Base-by-base conservation (phyloP, 108 stramenopile species). In the Pseudonitzschia multistriata region DNA sequence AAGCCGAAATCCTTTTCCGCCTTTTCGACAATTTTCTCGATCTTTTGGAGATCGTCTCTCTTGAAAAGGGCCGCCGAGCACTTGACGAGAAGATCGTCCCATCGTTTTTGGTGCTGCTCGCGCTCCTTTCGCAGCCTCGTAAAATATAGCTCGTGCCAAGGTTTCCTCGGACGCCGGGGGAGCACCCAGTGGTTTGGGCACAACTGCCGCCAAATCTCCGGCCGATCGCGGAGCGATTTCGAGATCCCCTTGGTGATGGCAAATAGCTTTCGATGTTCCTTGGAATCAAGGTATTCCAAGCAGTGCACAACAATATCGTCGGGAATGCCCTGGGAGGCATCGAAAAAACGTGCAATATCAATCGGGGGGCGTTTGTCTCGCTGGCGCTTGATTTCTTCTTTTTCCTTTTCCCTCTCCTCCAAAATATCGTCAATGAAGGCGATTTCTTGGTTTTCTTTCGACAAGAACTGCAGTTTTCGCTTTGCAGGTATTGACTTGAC, bases 111-210 rank as follows among this genome's bases (percentile, higher is more conserved):
- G 24, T 81, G 68, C 8, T 66, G 64, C 53, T 79, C 79, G 39
- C 70, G 79, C 55, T 87, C 87, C 3, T 49, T 67, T 40, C 76
- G 78, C 48, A 89, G 78, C 29, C 76, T 78, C 27, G 77, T 71
- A 36, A 89, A 71, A 63, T 90, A 93, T 31, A 93, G 49, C 28
- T 82, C 76, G 67, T 85, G 83, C 92, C 92, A 93, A 3, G 84
- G 82, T 55, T 93, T 90, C 29, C 92, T 67, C 24, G 92, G 89
- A 39, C 89, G 67, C 22, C 92, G 81, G 24, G 92, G 88, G 5
- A 93, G 53, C 36, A 82, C 80, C 92, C 92, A 93, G 53, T 85
- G 80, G 10, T 69, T 66, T 17, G 85, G 87, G 64, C 88, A 93
- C 48, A 90, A 70, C 50, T 60, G 66, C 50, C 70, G 66, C 89